Conservation (phyloP, 176 grass and related monocot genomes). For the Oryza rufipogon region DNA sequence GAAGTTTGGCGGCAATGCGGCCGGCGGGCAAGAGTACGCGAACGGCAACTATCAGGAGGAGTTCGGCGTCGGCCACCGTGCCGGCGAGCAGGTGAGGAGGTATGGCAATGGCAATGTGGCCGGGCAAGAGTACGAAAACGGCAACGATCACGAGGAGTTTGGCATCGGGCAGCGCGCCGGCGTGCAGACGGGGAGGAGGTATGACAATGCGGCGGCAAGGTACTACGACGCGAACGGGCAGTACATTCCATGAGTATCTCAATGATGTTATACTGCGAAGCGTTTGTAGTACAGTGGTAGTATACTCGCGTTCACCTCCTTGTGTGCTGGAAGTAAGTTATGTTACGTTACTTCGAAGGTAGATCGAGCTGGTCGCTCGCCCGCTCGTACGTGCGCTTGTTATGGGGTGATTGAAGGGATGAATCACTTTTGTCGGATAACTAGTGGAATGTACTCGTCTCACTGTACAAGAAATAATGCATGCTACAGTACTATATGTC, state of each 20-base stretch:
- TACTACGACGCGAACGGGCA: not conserved
- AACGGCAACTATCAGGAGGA: not conserved
- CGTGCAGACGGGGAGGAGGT: not conserved
- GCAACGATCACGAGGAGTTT: not conserved
- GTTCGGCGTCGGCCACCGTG: not conserved
- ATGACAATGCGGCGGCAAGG: not conserved
- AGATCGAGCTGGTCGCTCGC: not conserved
- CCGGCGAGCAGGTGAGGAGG: too few relatives aligned
- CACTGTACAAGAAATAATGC: not conserved
- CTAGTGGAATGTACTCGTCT: not conserved
- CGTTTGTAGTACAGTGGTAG: not conserved
- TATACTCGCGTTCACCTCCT: not conserved
- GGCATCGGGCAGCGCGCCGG: not conserved
- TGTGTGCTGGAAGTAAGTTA: not conserved
- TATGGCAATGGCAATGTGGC: too few relatives aligned
- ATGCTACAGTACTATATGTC: not conserved
- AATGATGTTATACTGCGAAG: not conserved
- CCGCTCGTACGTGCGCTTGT: not conserved
- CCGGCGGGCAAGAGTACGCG: not conserved
- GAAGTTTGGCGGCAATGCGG: not conserved
- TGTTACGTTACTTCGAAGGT: not conserved
- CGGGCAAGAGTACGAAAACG: not conserved
- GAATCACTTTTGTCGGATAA: not conserved
- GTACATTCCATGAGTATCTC: slow-evolving; percentile 37
- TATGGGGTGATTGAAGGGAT: not conserved